These are phyloP conservation scores for Poa pratensis DNA, from an alignment of 176 grass and related monocot species.

Conservation along the genomic window DNA sequence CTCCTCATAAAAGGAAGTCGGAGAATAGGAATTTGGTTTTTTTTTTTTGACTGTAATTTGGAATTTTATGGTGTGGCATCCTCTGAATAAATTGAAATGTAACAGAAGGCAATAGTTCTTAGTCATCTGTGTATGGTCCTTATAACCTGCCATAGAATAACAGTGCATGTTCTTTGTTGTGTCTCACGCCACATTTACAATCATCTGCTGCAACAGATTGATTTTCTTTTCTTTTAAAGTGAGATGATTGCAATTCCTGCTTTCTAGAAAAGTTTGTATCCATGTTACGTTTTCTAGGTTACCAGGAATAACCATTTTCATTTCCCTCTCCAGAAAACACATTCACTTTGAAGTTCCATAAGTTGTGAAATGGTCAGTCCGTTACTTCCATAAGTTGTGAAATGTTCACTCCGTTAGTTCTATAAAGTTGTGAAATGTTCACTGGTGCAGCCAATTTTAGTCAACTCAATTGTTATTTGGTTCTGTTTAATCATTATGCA, in stretches of 20 bases:
- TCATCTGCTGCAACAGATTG: conserved; percentile 21
- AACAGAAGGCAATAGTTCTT: conserved; percentile 13
- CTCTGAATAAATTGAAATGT: conserved; percentile 23
- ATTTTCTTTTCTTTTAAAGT: not conserved
- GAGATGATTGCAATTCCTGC: not conserved
- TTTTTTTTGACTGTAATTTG: no score
- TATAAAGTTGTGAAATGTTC: conserved; percentile 5
- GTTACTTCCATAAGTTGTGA: not conserved
- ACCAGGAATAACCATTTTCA: not conserved
- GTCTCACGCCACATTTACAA: not conserved
- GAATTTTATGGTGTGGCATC: not conserved
- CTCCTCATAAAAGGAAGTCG: not conserved
- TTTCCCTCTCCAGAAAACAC: not conserved
- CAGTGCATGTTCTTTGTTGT: not conserved
- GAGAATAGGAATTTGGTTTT: no score
- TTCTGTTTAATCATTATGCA: not conserved
- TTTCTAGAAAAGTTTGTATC: not conserved
- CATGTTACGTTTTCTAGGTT: not conserved
- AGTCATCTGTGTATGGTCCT: conserved; percentile 19
- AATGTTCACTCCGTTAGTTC: not conserved
- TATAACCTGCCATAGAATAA: conserved; percentile 14
- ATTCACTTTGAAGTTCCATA: not conserved
- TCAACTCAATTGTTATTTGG: not conserved
- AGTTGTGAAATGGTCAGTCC: not conserved
- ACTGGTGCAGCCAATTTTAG: conserved; percentile 8